Percentiles rank a stretch among this genome's conserved stretches.
phyloP scores from a whole-genome alignment of 768 basidiomycete genomes.

The Lentinula lateritia region DNA sequence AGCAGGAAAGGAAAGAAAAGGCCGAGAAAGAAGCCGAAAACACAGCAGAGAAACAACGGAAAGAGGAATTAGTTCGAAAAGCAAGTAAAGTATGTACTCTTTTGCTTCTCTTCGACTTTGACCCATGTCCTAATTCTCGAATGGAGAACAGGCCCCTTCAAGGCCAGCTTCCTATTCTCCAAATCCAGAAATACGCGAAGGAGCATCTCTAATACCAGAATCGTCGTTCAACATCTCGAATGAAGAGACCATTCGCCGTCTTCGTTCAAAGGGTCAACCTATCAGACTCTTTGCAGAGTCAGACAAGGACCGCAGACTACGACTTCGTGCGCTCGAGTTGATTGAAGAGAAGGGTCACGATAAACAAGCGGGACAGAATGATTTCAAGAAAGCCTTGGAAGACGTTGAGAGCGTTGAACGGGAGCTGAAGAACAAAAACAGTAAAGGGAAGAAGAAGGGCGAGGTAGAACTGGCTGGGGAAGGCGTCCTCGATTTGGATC shows the following conservation, averaged over 20 bases:
- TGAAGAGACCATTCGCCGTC: slow-evolving; percentile 84
- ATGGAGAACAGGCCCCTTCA: slow-evolving; percentile 45
- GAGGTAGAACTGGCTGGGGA: slow-evolving; percentile 46
- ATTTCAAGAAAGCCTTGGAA: slow-evolving; percentile 86
- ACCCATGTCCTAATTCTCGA: slow-evolving; percentile 26
- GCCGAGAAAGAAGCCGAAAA: slow-evolving; percentile 28
- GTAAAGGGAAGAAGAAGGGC: slow-evolving; percentile 61
- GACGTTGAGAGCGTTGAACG: slow-evolving; percentile 80
- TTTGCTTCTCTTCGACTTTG: slow-evolving; percentile 5
- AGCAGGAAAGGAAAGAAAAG: slow-evolving; percentile 33
- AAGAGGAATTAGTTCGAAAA: slow-evolving; percentile 11
- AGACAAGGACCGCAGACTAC: slow-evolving; percentile 87
- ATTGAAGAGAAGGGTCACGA: slow-evolving; percentile 88
- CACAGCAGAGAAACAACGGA: slow-evolving; percentile 26
- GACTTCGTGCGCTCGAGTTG: slow-evolving; percentile 89
- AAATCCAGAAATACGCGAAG: slow-evolving; percentile 23
- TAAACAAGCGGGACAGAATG: slow-evolving; percentile 83
- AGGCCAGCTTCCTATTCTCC: slow-evolving; percentile 37
- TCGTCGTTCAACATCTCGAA: slow-evolving; percentile 84
- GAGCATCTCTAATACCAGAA: slow-evolving; percentile 34
- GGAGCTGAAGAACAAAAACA: slow-evolving; percentile 53
- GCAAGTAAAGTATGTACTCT: slow-evolving; percentile 39
- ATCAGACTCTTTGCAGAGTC: slow-evolving; percentile 92
- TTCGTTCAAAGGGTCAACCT: slow-evolving; percentile 90
- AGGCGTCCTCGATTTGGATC: slow-evolving; percentile 68